Evolutionary conservation across 208 protist species (phyloP).

Genomic region (Trypanosoma boissoni): DNA sequence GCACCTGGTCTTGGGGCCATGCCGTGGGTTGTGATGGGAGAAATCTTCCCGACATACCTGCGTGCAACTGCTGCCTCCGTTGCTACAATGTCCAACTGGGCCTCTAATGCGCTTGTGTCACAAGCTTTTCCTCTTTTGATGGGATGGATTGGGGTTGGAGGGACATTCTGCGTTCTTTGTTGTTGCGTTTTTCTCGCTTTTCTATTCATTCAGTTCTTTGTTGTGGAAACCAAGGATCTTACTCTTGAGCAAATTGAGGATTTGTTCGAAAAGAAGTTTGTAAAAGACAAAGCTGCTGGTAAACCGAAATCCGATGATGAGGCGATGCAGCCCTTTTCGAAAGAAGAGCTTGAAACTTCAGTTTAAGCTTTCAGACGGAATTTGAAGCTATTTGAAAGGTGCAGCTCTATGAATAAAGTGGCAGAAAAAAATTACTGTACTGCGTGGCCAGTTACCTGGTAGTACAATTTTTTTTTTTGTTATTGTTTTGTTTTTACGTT

Average conservation of each 20-base stretch:
- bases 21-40: slow-evolving; percentile 89
- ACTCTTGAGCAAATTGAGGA: slow-evolving; percentile 87
- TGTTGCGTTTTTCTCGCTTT: slow-evolving; percentile 55
- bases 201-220: slow-evolving; percentile 78
- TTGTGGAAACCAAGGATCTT: slow-evolving; percentile 86
- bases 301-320: background rate
- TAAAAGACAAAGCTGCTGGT: background rate
- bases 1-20: slow-evolving; percentile 88
- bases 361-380: too few species aligned
- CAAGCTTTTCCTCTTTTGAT: slow-evolving; percentile 85
- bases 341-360: background rate
- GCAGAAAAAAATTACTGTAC: too few species aligned
- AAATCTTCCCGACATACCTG: slow-evolving; percentile 86
- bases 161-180: slow-evolving; percentile 75
- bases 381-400: too few species aligned
- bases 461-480: slow-evolving; percentile 1
- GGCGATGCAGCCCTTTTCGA: background rate
- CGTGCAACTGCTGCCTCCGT: slow-evolving; percentile 79
- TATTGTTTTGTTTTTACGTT: background rate
- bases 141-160: slow-evolving; percentile 77
- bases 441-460: too few species aligned
- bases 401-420: too few species aligned
- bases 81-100: slow-evolving; percentile 92
- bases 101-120: slow-evolving; percentile 80
- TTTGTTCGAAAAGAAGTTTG: slow-evolving; percentile 36